Conservation (phyloP, 2,329 filamentous ascomycete genomes). For the Venturia pyrina region DNA sequence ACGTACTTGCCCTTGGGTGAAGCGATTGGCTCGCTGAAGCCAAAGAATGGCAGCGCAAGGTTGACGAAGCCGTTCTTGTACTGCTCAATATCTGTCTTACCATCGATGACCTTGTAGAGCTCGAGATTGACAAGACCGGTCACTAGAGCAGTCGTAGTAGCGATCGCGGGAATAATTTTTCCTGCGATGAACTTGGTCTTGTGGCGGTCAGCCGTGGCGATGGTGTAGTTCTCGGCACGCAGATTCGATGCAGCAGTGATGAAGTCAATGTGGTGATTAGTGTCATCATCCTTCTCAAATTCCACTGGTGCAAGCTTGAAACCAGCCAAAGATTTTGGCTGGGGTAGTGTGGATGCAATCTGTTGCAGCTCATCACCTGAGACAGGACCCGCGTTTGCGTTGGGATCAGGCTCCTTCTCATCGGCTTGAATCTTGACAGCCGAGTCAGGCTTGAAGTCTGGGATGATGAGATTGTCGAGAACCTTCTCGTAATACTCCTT, state of each 20-base stretch:
- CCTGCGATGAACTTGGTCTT: conserved; percentile 99
- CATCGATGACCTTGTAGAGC: conserved; percentile 92
- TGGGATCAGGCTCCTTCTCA: conserved; percentile 90
- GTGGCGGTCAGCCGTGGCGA: conserved; percentile 81
- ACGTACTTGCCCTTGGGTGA: conserved; percentile 88
- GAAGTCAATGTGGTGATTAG: conserved; percentile 97
- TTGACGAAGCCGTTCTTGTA: conserved; percentile 99
- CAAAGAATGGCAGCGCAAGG: conserved; percentile 91
- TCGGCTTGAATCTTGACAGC: conserved; percentile 94
- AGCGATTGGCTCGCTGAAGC: conserved; percentile 92
- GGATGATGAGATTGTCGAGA: conserved; percentile 85
- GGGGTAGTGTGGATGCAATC: conserved; percentile 63
- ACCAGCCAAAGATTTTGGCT: conserved; percentile 69
- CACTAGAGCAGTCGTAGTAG: conserved; percentile 90
- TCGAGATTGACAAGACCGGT: conserved; percentile 89
- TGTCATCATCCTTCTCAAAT: conserved; percentile 98
- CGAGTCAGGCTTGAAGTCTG: conserved; percentile 84
- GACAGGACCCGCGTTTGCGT: conserved; percentile 49
- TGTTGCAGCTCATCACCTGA: conserved; percentile 66
- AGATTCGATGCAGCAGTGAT: conserved; percentile 96
- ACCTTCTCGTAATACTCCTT: conserved; percentile 67
- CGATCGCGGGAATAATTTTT: conserved; percentile 98
- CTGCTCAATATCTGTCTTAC: conserved; percentile 92
- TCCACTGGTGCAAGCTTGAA: conserved; percentile 89
- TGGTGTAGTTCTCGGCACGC: conserved; percentile 96